A percentile compares a stretch with the other conserved stretches of the same genome.
phyloP scores from a whole-genome alignment of 2,329 filamentous ascomycete species.

The Clonostachys sp. region DNA sequence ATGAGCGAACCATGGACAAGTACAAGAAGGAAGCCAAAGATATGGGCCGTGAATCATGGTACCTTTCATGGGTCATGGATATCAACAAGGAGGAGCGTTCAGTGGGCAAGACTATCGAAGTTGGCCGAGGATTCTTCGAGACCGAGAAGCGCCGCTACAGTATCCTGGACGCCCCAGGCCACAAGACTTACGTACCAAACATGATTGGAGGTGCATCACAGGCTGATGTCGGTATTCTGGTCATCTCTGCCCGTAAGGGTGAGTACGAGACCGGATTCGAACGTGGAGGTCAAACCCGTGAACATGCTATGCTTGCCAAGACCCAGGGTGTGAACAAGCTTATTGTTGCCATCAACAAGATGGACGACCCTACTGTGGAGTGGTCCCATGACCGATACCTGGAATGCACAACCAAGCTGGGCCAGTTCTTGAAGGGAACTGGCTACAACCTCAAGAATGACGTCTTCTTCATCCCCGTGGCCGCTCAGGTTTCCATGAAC shows the following conservation, averaged over 20 bases:
- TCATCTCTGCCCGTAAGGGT: conserved; percentile 94
- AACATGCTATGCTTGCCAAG: conserved; percentile 97
- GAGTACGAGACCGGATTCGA: conserved; percentile 99
- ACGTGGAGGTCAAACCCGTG: conserved; percentile 89
- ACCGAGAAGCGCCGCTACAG: conserved; percentile 95
- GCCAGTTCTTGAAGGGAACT: conserved; percentile 82
- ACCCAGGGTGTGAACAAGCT: conserved; percentile 98
- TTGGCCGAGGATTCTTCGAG: conserved; percentile 93
- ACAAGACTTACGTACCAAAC: conserved; percentile 96
- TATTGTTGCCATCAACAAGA: conserved; percentile 95
- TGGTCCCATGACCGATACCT: conserved; percentile 93
- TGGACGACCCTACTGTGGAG: conserved; percentile 95
- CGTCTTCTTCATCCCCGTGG: conserved; percentile 93
- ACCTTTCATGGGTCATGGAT: conserved; percentile 97
- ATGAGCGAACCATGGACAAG: conserved; percentile 96
- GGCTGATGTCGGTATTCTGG: conserved; percentile 89
- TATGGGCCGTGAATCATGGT: conserved; percentile 95
- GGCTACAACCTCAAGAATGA: conserved; percentile 95
- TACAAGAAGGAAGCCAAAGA: conserved; percentile 97
- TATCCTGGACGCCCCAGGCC: conserved; percentile 92
- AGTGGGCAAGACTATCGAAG: conserved; percentile 97
- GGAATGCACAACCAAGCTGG: conserved; percentile 87
- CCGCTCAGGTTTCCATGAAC: conserved; percentile 78
- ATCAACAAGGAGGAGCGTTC: conserved; percentile 92
- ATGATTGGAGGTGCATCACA: conserved; percentile 97